phyloP scores from a whole-genome alignment of 306 rosid genomes.

The Calophaca sinica region DNA sequence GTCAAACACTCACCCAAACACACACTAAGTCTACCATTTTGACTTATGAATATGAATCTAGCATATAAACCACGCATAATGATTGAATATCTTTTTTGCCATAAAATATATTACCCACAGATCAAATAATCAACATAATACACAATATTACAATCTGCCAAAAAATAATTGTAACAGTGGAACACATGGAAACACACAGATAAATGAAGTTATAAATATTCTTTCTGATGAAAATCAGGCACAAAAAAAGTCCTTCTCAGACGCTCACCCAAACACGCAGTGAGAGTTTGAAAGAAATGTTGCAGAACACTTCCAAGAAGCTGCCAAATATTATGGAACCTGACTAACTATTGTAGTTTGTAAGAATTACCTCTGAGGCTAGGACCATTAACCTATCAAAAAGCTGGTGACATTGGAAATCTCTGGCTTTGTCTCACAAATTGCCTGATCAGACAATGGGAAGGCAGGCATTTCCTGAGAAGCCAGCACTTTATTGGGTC shows the following conservation, averaged over 20 bases:
- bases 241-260: background rate
- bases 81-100: slow-evolving; percentile 3
- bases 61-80: background rate
- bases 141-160: slow-evolving; percentile 1
- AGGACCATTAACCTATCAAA: slow-evolving; percentile 39
- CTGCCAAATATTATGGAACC: slow-evolving; percentile 24
- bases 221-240: background rate
- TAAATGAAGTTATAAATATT: background rate
- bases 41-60: too few species aligned
- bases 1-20: too few species aligned
- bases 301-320: background rate
- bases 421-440: slow-evolving; percentile 16
- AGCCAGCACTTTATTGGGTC: slow-evolving; percentile 9
- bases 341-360: slow-evolving; percentile 24
- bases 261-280: background rate
- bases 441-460: slow-evolving; percentile 14
- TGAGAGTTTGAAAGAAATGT: slow-evolving; percentile 12
- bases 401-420: slow-evolving; percentile 32
- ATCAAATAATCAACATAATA: background rate
- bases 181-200: too few species aligned
- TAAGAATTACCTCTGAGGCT: slow-evolving; percentile 35
- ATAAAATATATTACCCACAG: slow-evolving; percentile 6
- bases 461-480: slow-evolving; percentile 9
- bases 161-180: background rate
- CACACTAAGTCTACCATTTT: too few species aligned